These are phyloP conservation scores for Fonsecaea multimorphosa DNA, from an alignment of 2,329 filamentous ascomycete genomes.

Conservation along the genomic window DNA sequence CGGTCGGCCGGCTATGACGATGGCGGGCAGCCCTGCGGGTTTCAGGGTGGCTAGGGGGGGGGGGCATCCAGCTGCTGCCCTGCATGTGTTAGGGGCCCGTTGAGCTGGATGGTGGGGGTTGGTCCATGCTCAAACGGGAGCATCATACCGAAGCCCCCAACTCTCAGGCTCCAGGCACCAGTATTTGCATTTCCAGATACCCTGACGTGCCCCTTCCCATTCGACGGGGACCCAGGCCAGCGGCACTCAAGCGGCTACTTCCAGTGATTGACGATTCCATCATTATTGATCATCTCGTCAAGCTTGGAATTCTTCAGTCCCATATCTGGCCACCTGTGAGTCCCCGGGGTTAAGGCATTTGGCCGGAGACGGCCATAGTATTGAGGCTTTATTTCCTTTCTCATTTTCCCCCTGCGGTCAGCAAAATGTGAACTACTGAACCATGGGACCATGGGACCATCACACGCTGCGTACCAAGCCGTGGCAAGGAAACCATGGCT, in stretches of 20 bases:
- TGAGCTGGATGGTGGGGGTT: neutral
- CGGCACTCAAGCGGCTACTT: neutral
- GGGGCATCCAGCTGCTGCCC: no score
- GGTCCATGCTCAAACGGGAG: slow-evolving; percentile 9
- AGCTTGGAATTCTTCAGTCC: neutral
- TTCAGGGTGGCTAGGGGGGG: slow-evolving; percentile 5
- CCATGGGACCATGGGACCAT: neutral
- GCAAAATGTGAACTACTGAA: neutral
- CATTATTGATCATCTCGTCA: neutral
- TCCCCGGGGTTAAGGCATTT: slow-evolving; percentile 14
- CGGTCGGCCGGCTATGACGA: slow-evolving; percentile 11
- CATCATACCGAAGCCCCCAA: slow-evolving; percentile 12
- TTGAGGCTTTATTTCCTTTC: slow-evolving; percentile 5
- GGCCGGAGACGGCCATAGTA: slow-evolving; percentile 1
- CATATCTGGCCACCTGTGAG: neutral
- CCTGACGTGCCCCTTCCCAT: slow-evolving; percentile 1
- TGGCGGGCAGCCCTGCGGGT: slow-evolving; percentile 8
- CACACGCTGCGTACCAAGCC: no score
- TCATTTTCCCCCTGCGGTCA: neutral
- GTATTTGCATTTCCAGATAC: neutral
- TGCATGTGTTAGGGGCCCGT: neutral
- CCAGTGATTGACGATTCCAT: slow-evolving; percentile 3
- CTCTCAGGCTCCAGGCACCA: slow-evolving; percentile 15
- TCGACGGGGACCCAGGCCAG: neutral
- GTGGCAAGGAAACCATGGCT: neutral